Evolutionary conservation across 805 yeast species (phyloP).

Genomic region (Lipomyces yamanashiensis): DNA sequence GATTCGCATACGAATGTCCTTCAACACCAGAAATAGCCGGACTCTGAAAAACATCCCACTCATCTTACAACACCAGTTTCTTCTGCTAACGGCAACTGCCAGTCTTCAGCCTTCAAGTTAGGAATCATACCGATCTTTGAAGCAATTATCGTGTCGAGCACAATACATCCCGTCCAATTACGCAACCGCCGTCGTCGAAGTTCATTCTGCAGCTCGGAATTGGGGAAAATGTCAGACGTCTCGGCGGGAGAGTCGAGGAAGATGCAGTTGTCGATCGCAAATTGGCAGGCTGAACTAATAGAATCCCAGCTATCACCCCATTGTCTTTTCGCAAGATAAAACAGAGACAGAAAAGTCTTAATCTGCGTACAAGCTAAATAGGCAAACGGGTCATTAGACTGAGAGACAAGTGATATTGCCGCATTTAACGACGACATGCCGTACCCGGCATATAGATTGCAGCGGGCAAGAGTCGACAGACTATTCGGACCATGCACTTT

Average conservation of each 20-base stretch:
- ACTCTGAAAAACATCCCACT: slow-evolving; percentile 20
- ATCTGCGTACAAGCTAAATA: slow-evolving; percentile 5
- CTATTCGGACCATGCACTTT: slow-evolving; percentile 1
- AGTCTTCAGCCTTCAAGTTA: slow-evolving; percentile 12
- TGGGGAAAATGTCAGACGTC: background rate
- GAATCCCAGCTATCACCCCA: slow-evolving; percentile 23
- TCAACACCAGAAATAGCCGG: background rate
- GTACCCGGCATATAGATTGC: slow-evolving; percentile 9
- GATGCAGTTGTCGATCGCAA: background rate
- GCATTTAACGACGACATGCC: background rate
- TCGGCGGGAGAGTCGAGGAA: slow-evolving; percentile 11
- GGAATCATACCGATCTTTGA: slow-evolving; percentile 17
- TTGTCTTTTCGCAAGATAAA: slow-evolving; percentile 11
- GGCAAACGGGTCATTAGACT: background rate
- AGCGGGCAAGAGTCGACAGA: slow-evolving; percentile 1
- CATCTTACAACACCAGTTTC: slow-evolving; percentile 19
- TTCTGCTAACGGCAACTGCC: slow-evolving; percentile 12
- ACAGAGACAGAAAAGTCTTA: slow-evolving; percentile 7
- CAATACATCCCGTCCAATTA: slow-evolving; percentile 18
- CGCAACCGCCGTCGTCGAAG: slow-evolving; percentile 1
- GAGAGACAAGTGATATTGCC: background rate
- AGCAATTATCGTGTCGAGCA: slow-evolving; percentile 19
- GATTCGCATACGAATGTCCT: slow-evolving; percentile 4
- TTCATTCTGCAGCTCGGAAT: background rate
- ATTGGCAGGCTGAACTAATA: slow-evolving; percentile 7